Percentiles rank a stretch among this genome's conserved stretches.
These are phyloP conservation scores for Pseudonectria buxi DNA, from an alignment of 2,329 filamentous ascomycete genomes.

Conservation along the genomic window DNA sequence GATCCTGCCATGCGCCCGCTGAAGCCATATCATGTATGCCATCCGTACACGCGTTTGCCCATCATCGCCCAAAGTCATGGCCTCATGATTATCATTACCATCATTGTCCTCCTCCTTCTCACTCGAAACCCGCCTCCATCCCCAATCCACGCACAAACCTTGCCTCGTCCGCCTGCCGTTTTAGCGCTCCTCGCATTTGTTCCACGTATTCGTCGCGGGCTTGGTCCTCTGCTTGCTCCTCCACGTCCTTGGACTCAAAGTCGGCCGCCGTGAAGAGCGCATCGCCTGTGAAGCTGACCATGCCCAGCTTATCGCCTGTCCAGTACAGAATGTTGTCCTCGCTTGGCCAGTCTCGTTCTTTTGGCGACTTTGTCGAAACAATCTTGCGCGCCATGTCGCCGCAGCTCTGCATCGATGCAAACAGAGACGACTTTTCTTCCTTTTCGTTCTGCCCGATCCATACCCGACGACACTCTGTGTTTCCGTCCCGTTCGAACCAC, in stretches of 20 bases:
- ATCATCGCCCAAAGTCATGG: background rate
- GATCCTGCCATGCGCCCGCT: too few relatives aligned
- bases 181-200: constrained; percentile 67
- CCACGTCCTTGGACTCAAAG: constrained; percentile 43
- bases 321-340: constrained; percentile 72
- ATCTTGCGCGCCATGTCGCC: constrained; percentile 79
- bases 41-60: background rate
- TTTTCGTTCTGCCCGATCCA: constrained; percentile 50
- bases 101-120: background rate
- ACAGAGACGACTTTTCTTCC: constrained; percentile 41
- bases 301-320: constrained; percentile 79
- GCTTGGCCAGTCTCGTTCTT: constrained; percentile 31
- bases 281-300: constrained; percentile 56
- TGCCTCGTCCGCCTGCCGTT: constrained; percentile 72
- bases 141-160: constrained; percentile 64
- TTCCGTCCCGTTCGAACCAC: constrained; percentile 85
- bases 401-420: constrained; percentile 43
- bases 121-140: constrained; percentile 4
- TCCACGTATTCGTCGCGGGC: constrained; percentile 57
- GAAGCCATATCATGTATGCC: background rate
- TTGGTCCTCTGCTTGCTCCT: constrained; percentile 39
- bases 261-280: constrained; percentile 43
- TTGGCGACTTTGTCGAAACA: constrained; percentile 48
- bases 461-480: constrained; percentile 49
- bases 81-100: background rate